These are phyloP conservation scores for Eucalyptus decipiens DNA, from an alignment of 345 rosid species.

Conservation along the genomic window DNA sequence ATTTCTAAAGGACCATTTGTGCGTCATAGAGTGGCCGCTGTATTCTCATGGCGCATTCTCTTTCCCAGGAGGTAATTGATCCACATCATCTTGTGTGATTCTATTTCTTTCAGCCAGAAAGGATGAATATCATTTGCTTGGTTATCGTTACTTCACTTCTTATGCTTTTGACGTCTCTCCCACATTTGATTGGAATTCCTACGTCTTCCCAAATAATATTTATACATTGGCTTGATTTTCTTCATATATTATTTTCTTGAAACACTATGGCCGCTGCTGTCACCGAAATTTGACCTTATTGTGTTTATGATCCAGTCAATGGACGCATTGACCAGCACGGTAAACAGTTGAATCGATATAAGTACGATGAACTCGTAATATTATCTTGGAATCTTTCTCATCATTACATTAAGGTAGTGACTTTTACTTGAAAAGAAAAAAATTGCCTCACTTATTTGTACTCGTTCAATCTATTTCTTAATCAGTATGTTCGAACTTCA, in stretches of 20 bases:
- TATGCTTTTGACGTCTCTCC: background rate
- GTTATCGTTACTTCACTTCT: background rate
- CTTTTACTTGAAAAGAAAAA: background rate
- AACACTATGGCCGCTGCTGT: background rate
- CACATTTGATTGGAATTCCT: background rate
- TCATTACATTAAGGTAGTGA: background rate
- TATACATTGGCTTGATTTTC: background rate
- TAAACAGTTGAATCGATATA: background rate
- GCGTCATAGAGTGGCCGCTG: background rate
- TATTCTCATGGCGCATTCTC: background rate
- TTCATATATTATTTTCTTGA: background rate
- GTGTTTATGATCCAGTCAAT: background rate
- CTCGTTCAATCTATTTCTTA: background rate
- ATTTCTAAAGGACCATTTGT: background rate
- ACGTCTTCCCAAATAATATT: background rate
- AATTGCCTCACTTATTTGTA: background rate
- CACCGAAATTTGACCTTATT: background rate
- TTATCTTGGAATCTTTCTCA: background rate
- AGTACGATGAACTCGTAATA: background rate
- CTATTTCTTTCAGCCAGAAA: background rate
- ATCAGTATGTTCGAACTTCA: background rate
- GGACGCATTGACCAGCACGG: background rate
- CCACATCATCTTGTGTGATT: background rate
- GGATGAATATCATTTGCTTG: background rate
- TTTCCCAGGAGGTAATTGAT: background rate